Percentiles rank a stretch among this genome's conserved stretches.
These are phyloP conservation scores for Candida incommunis DNA, from an alignment of 805 yeast species.

Conservation along the genomic window DNA sequence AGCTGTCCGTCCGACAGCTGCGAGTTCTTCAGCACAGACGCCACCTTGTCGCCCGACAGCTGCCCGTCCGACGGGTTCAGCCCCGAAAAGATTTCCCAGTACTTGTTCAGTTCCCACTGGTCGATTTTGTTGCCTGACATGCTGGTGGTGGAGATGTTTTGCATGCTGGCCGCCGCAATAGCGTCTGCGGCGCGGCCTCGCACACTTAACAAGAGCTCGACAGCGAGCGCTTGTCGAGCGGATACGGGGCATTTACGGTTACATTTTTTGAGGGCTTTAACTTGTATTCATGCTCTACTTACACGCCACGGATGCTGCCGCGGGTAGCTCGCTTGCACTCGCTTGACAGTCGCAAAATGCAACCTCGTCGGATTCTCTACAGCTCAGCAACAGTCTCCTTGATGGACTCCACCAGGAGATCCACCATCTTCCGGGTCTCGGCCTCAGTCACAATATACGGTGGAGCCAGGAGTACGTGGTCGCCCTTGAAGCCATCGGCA, in stretches of 20 bases:
- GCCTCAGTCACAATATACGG: not conserved
- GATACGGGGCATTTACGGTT: no score
- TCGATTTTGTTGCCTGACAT: constrained; percentile 53
- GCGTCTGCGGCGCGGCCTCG: no score
- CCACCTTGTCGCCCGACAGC: constrained; percentile 71
- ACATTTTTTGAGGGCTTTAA: no score
- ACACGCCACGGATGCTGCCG: no score
- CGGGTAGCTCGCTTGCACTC: no score
- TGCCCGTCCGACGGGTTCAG: constrained; percentile 69
- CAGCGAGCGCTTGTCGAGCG: no score
- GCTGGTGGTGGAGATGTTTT: no score
- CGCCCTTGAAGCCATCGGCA: not conserved
- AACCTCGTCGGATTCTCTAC: no score
- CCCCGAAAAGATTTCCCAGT: constrained; percentile 95
- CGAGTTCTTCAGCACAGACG: constrained; percentile 79
- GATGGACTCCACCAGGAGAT: not conserved
- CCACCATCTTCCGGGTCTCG: not conserved
- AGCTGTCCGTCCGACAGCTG: constrained; percentile 66
- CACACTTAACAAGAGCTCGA: no score
- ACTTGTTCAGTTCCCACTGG: constrained; percentile 92
- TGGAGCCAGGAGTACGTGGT: not conserved
- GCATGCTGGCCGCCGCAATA: no score
- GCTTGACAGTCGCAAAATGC: no score
- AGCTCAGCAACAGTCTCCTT: not conserved
- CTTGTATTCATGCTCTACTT: no score